Evolutionary conservation across 2,329 filamentous ascomycete genomes (phyloP).

Genomic region (Claviceps sp.): DNA sequence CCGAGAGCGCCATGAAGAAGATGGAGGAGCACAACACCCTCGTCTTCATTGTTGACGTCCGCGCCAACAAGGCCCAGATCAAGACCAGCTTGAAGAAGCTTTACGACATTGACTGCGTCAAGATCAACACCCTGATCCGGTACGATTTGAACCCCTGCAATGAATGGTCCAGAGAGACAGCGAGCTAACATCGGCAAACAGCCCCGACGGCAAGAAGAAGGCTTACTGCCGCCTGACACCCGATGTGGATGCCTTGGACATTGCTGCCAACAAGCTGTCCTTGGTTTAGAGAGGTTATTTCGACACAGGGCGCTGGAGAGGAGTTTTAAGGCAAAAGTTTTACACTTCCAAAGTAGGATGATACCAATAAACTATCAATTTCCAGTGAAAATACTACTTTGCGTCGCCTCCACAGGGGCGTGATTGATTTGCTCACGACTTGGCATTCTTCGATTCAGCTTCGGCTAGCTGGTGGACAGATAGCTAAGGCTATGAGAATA

Average conservation of each 20-base stretch:
- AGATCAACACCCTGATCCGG: slow-evolving; percentile 99
- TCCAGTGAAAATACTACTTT: no score
- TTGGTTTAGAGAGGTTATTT: slow-evolving; percentile 57
- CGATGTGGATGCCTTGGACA: slow-evolving; percentile 97
- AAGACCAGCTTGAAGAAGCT: slow-evolving; percentile 97
- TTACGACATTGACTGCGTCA: slow-evolving; percentile 94
- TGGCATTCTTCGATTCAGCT: no score
- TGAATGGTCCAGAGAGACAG: neutral
- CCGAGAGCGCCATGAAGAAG: slow-evolving; percentile 99
- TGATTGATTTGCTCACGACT: no score
- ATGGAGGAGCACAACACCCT: slow-evolving; percentile 99
- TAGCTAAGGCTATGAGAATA: no score
- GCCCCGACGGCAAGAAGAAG: slow-evolving; percentile 97
- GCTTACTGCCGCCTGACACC: slow-evolving; percentile 90
- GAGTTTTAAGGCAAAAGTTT: neutral
- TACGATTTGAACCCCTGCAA: slow-evolving; percentile 28
- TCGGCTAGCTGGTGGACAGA: no score
- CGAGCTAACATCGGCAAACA: neutral
- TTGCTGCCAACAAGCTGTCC: slow-evolving; percentile 96
- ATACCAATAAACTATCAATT: no score
- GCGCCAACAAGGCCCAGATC: slow-evolving; percentile 99
- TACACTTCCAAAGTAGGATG: no score
- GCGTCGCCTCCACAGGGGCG: no score
- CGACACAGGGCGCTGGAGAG: neutral
- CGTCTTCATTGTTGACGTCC: slow-evolving; percentile 91